Base-by-base conservation (phyloP, 345 rosid species). In the Syzygium aqueum region DNA sequence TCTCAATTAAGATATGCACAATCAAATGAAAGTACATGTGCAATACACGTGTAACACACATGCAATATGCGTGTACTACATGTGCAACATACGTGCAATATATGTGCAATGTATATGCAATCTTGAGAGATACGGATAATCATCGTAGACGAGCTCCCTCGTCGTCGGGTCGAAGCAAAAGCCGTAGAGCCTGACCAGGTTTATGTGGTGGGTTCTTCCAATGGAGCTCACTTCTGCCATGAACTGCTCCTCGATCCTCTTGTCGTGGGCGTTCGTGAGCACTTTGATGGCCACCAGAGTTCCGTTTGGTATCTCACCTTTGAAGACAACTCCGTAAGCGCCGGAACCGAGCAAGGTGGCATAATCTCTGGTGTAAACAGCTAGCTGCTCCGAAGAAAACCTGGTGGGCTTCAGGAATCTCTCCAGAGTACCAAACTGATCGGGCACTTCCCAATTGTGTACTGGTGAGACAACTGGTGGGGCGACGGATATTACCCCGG, bases 201-300 rank as follows among this genome's bases (percentile, higher is more conserved):
- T 90, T 52, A 87, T 43, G 84, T 91, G 94, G 77, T 89, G 88
- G 40, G 87, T 85, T 88, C 91, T 90, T 52, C 92, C 94, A 0
- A 93, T 91, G 46, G 95, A 89, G 49, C 91, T 83, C 11, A 92
- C 91, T 73, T 92, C 94, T 17, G 92, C 91, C 88, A 89, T 90
- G 88, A 91, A 91, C 23, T 91, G 93, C 16, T 88, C 91, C 51
- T 92, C 92, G 7, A 88, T 40, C 53, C 87, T 73, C 89, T 88
- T 80, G 49, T 88, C 53, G 2, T 85, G 85, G 52, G 43, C 33
- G 14, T 46, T 73, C 1, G 61, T 53, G 21, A 92, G 89, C 51
- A 90, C 88, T 43, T 91, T 91, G 12, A 91, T 91, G 0, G 92
- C 92, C 6, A 90, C 53, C 2, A 13, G 59, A 5, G 11, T 16